Base-by-base conservation (phyloP, 495 filamentous ascomycete species). In the Penicillium angulare region DNA sequence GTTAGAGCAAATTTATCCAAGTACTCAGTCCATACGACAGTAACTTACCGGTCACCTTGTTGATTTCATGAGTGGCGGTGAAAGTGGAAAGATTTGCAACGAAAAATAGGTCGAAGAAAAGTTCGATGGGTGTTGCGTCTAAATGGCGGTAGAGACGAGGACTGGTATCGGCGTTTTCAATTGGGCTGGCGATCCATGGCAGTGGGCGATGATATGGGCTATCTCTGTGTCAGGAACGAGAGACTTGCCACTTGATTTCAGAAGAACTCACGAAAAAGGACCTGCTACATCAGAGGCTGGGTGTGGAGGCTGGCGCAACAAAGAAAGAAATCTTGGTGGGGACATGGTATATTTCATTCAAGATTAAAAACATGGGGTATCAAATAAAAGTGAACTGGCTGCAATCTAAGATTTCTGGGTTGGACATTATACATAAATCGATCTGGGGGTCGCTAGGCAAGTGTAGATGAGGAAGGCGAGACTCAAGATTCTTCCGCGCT, bases 21-120 rank as follows among this genome's bases (percentile, higher is more conserved):
- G 12, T 18, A 21, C 21, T 15, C 2, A 15, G 7, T 15, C n/a
- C n/a, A n/a, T n/a, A n/a, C n/a, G n/a, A n/a, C n/a, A n/a, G n/a
- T n/a, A 34, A 24, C 58, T n/a, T 32, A 75, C 73, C 69, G 53
- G 71, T 60, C 32, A 68, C 53, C 44, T 76, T 72, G 49, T 71
- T 69, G 49, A 86, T 79, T 15, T 80, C 72, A 55, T 83, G 77
- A 9, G 74, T 73, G 49, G 76, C 71, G 1, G 79, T 79, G 55
- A 86, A 86, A 9, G 81, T 83, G n/a, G 78, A 79, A 15, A 86
- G 63, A 56, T 86, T 86, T 38, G 84, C 83, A 16, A 86, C 84
- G 54, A 87, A 83, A 66, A 86, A 87, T 5, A 87, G 68, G 60
- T 87, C 84, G 56, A 79, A 86, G 66, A 87, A 87, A n/a, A 86